Percentiles rank a stretch among this genome's conserved stretches.
phyloP scores from a whole-genome alignment of 2,329 filamentous ascomycete genomes.

The Epichloe gansuensis region DNA sequence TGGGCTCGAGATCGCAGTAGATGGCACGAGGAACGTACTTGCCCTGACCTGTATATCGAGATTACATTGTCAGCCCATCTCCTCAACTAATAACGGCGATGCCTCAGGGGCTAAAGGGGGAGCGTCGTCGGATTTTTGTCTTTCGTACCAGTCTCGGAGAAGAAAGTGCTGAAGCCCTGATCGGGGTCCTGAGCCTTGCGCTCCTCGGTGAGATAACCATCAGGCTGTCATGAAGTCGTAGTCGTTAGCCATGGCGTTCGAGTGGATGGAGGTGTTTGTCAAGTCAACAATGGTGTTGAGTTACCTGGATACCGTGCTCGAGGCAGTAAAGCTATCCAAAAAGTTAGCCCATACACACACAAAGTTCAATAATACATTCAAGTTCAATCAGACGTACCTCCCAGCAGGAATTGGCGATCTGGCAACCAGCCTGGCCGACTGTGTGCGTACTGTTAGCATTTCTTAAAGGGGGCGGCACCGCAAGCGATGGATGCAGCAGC shows the following conservation, averaged over 20 bases:
- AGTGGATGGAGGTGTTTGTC: slow-evolving; percentile 5
- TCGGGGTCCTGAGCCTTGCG: slow-evolving; percentile 87
- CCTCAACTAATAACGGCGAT: background rate
- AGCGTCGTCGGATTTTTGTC: background rate
- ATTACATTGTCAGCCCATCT: background rate
- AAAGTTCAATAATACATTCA: background rate
- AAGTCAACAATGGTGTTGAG: slow-evolving; percentile 16
- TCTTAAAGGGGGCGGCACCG: background rate
- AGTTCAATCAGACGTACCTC: slow-evolving; percentile 58
- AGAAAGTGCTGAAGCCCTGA: slow-evolving; percentile 99
- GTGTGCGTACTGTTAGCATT: slow-evolving; percentile 41
- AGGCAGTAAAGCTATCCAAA: slow-evolving; percentile 89
- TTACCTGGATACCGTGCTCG: slow-evolving; percentile 97
- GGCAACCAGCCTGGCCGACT: slow-evolving; percentile 99
- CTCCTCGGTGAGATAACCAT: slow-evolving; percentile 97
- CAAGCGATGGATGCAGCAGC: background rate
- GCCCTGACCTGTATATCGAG: slow-evolving; percentile 60
- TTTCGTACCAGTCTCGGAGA: slow-evolving; percentile 88
- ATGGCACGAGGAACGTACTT: slow-evolving; percentile 99
- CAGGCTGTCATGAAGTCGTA: slow-evolving; percentile 49
- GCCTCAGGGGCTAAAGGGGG: background rate
- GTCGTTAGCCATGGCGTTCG: slow-evolving; percentile 5
- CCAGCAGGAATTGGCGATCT: slow-evolving; percentile 99
- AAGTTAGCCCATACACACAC: slow-evolving; percentile 13
- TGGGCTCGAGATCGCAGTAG: slow-evolving; percentile 99